Percentiles rank a stretch among this genome's conserved stretches.
phyloP scores from a whole-genome alignment of 2,329 filamentous ascomycete species.

The Talaromyces albobiverticillius region DNA sequence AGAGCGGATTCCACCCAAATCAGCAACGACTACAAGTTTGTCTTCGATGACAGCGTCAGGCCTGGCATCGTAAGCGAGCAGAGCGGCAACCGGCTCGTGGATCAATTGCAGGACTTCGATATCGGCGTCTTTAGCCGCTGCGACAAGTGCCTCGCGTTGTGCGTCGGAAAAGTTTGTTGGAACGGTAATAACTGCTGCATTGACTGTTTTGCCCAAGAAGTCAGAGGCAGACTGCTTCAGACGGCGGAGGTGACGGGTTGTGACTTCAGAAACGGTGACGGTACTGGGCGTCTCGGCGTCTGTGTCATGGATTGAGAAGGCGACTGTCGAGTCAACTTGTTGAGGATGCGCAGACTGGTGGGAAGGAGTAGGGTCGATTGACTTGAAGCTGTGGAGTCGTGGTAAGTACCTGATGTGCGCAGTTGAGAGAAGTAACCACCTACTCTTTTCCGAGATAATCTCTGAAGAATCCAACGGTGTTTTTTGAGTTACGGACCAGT shows the following conservation, averaged over 20 bases:
- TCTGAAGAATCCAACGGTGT: conserved; percentile 93
- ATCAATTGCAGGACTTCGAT: conserved; percentile 92
- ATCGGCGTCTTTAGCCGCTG: conserved; percentile 74
- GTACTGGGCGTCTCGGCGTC: conserved; percentile 62
- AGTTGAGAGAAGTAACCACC: conserved; percentile 1
- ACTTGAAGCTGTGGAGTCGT: conserved; percentile 64
- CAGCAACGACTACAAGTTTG: conserved; percentile 87
- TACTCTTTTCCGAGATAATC: conserved; percentile 95
- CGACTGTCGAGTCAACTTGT: conserved; percentile 67
- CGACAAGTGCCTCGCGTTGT: conserved; percentile 76
- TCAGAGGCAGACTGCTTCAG: conserved; percentile 81
- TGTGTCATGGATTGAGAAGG: conserved; percentile 82
- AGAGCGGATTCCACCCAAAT: conserved; percentile 87
- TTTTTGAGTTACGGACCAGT: conserved; percentile 84
- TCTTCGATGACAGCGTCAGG: conserved; percentile 71
- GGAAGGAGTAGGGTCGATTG: conserved; percentile 92
- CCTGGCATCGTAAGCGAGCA: conserved; percentile 87
- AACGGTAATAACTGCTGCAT: conserved; percentile 89
- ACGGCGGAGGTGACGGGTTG: conserved; percentile 79
- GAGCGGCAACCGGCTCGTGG: conserved; percentile 81
- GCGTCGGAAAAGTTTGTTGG: conserved; percentile 89
- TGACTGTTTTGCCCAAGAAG: conserved; percentile 89
- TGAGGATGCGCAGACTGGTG: conserved; percentile 89
- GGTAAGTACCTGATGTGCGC: conserved; percentile 14
- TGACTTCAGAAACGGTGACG: conserved; percentile 74